A percentile compares a stretch with the other conserved stretches of the same genome.
These are phyloP conservation scores for Trichoderma gamsii DNA, from an alignment of 495 filamentous ascomycete genomes.

Conservation along the genomic window DNA sequence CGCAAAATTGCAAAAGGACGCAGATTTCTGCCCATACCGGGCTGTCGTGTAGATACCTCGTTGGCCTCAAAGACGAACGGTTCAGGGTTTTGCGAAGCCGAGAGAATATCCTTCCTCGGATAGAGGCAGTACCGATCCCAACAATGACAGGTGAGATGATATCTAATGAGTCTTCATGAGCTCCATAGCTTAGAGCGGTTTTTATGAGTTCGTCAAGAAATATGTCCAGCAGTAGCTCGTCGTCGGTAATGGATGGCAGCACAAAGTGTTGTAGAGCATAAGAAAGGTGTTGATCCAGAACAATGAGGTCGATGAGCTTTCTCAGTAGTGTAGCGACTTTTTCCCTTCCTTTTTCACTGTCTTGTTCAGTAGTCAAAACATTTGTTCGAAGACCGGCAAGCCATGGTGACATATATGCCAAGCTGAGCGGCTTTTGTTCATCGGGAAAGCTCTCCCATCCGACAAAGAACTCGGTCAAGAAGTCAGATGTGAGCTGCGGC, in stretches of 20 bases:
- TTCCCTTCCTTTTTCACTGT: conserved; percentile 56
- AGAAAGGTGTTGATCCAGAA: conserved; percentile 50
- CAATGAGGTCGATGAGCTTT: conserved; percentile 56
- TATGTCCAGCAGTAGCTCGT: conserved; percentile 55
- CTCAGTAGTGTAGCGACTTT: conserved; percentile 54
- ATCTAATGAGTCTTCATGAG: conserved; percentile 53
- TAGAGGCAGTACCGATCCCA: conserved; percentile 54
- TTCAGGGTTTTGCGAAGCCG: conserved; percentile 58
- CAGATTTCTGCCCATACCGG: conserved; percentile 59
- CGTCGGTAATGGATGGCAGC: conserved; percentile 56
- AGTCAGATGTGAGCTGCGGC: conserved; percentile 60
- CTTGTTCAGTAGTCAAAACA: conserved; percentile 48
- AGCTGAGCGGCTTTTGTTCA: conserved; percentile 55
- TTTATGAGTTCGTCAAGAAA: conserved; percentile 60
- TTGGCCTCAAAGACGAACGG: conserved; percentile 55
- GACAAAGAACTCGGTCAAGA: conserved; percentile 62
- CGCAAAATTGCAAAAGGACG: conserved; percentile 55
- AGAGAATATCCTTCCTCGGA: conserved; percentile 55
- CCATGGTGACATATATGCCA: conserved; percentile 65
- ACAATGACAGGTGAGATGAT: conserved; percentile 53
- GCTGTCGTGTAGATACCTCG: conserved; percentile 54
- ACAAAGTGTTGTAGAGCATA: conserved; percentile 53
- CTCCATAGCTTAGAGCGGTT: conserved; percentile 48
- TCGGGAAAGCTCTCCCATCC: conserved; percentile 61
- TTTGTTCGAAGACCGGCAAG: conserved; percentile 50